Evolutionary conservation across 2,329 filamentous ascomycete genomes (phyloP).

Genomic region (Lojkania enalia): DNA sequence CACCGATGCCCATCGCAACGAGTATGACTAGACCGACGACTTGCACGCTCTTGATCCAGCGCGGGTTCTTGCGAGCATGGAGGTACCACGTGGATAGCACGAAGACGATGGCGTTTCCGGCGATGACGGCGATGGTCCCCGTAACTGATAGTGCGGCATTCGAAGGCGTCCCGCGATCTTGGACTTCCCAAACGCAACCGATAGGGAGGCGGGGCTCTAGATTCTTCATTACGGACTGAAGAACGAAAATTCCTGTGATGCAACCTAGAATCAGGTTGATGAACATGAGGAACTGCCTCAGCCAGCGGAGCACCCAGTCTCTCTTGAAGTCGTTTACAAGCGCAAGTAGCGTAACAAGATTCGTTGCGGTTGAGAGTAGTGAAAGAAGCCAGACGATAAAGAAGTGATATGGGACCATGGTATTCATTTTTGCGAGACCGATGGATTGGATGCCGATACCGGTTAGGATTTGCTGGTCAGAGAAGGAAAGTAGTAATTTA

Average conservation of each 20-base stretch:
- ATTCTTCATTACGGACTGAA: constrained; percentile 58
- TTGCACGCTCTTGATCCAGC: constrained; percentile 60
- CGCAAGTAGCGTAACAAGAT: constrained; percentile 66
- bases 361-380: constrained; percentile 65
- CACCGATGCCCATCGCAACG: constrained; percentile 60
- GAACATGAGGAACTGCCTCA: constrained; percentile 68
- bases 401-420: constrained; percentile 69
- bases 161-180: constrained; percentile 40
- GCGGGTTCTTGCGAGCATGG: constrained; percentile 56
- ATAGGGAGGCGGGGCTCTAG: constrained; percentile 61
- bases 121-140: constrained; percentile 65
- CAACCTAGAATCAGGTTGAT: constrained; percentile 64
- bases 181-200: constrained; percentile 61
- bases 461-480: constrained; percentile 69
- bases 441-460: constrained; percentile 70
- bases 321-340: constrained; percentile 67
- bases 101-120: constrained; percentile 62
- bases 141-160: constrained; percentile 56
- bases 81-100: constrained; percentile 66
- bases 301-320: constrained; percentile 68
- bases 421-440: constrained; percentile 62
- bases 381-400: constrained; percentile 72
- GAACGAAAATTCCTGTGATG: constrained; percentile 60
- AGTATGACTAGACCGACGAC: constrained; percentile 56
- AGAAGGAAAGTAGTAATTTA: constrained; percentile 67